phyloP scores from a whole-genome alignment of 352 stramenopile genomes.

The Pythium sp. region DNA sequence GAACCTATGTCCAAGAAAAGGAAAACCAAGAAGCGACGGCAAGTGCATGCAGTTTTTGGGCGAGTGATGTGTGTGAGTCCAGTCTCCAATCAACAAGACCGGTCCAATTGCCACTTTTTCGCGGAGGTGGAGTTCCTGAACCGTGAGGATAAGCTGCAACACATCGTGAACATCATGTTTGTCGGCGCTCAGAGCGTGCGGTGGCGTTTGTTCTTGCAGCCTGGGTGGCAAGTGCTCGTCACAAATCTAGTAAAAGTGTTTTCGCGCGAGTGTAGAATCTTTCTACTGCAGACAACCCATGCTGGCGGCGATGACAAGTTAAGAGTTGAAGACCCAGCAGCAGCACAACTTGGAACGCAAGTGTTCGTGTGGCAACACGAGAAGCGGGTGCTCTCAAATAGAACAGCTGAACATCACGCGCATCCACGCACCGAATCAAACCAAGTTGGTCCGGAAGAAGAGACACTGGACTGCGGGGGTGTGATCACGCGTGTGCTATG shows the following conservation, averaged over 20 bases:
- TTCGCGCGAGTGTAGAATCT: slow-evolving; percentile 54
- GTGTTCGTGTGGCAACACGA: slow-evolving; percentile 30
- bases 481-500: slow-evolving; percentile 30
- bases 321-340: not conserved
- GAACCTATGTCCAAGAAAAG: not conserved
- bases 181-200: slow-evolving; percentile 27
- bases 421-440: not conserved
- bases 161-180: slow-evolving; percentile 53
- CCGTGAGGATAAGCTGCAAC: not conserved
- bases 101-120: slow-evolving; percentile 53
- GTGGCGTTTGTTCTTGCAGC: slow-evolving; percentile 49
- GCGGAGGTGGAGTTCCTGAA: slow-evolving; percentile 44
- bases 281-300: slow-evolving; percentile 52
- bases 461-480: slow-evolving; percentile 31
- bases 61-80: slow-evolving; percentile 52
- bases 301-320: not conserved
- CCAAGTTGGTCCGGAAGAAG: slow-evolving; percentile 13
- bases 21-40: slow-evolving; percentile 30
- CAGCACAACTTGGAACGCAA: slow-evolving; percentile 12
- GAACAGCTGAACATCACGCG: not conserved
- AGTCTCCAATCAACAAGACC: slow-evolving; percentile 41
- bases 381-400: not conserved
- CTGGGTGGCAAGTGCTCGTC: slow-evolving; percentile 38
- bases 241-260: slow-evolving; percentile 68
- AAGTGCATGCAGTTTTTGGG: slow-evolving; percentile 43